Evolutionary conservation across 108 stramenopile species (phyloP), one percentile per base, ranked within the genome.

Genomic region (Skeletonema costatum): DNA sequence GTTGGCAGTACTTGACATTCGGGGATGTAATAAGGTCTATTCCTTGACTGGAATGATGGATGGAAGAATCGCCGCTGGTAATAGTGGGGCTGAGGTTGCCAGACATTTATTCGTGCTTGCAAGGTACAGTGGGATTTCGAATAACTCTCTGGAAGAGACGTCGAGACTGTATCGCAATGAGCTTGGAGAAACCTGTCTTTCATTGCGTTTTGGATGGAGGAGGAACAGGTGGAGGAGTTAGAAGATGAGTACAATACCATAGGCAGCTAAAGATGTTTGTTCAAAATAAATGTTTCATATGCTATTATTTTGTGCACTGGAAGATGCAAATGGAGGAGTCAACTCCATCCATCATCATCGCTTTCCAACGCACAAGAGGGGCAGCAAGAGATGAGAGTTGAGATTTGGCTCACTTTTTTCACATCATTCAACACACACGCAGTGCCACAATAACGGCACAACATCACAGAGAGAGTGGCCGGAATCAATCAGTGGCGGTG

Each of bases 11-110:
- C 78, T 94, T 74, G 93, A 94, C 81, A 82, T 94, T 61, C 85
- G 93, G n/a, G 93, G 93, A 30, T 89, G 89, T 70, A 67, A 70
- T 6, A 76, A 78, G 14, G 68, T 94, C 7, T 83, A 66, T 32
- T 75, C 82, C 3, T 35, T 94, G 69, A 89, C 93, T 3, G 89
- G 87, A 16, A 88, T 90, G 85, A 92, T 90, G 79, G 91, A 94
- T 78, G 93, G 89, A 46, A 79, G 93, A n/a, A 82, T 85, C 71
- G 65, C 76, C 41, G 61, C 87, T 75, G 67, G 85, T 76, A 75
- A 58, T 61, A n/a, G 59, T 60, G 58, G 64, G 32, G 33, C 60
- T 19, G 16, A 19, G 21, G 66, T 10, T 0, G 68, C 77, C 10
- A 58, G 64, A 13, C 74, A 81, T 71, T 61, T 94, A 39, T 86